These are phyloP conservation scores for Umbelopsis isabellina DNA, from an alignment of 192 early-diverging fungal species.

Conservation along the genomic window DNA sequence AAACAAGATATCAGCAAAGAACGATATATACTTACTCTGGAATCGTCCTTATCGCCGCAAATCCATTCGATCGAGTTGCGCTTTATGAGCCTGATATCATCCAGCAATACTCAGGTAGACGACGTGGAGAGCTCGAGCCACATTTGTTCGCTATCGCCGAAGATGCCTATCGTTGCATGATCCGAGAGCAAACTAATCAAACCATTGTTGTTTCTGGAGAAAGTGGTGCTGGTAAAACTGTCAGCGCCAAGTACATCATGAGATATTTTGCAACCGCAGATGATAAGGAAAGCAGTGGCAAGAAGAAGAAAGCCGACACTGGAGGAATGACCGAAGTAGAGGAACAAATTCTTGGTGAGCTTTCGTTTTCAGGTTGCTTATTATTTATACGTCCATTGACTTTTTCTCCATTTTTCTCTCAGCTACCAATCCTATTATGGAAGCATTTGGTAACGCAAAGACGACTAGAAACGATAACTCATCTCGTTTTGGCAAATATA, in stretches of 20 bases:
- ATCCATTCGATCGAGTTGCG: slow-evolving; percentile 87
- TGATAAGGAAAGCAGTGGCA: slow-evolving; percentile 58
- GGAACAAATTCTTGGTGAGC: slow-evolving; percentile 74
- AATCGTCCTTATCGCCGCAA: slow-evolving; percentile 97
- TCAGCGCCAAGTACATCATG: slow-evolving; percentile 97
- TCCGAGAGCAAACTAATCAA: slow-evolving; percentile 91
- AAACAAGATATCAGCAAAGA: slow-evolving; percentile 85
- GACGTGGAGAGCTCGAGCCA: slow-evolving; percentile 93
- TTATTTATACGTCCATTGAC: neutral
- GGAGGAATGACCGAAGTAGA: slow-evolving; percentile 72
- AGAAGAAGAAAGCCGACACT: slow-evolving; percentile 44
- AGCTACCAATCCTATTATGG: slow-evolving; percentile 99
- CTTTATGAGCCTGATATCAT: slow-evolving; percentile 94
- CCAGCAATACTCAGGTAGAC: slow-evolving; percentile 90
- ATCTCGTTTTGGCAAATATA: slow-evolving; percentile 98
- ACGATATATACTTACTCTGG: slow-evolving; percentile 99
- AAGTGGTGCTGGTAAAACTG: slow-evolving; percentile 97
- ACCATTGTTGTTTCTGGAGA: slow-evolving; percentile 98
- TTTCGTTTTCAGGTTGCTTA: neutral
- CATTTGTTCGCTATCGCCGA: slow-evolving; percentile 99
- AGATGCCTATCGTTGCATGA: slow-evolving; percentile 96
- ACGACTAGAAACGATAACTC: slow-evolving; percentile 99
- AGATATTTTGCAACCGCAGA: slow-evolving; percentile 90
- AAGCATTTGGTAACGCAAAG: slow-evolving; percentile 99
- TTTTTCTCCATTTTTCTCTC: slow-evolving; percentile 7